Percentiles rank a stretch among this genome's conserved stretches.
Evolutionary conservation across 2,329 filamentous ascomycete species (phyloP).

Genomic region (Ploettnerulaceae sp.): DNA sequence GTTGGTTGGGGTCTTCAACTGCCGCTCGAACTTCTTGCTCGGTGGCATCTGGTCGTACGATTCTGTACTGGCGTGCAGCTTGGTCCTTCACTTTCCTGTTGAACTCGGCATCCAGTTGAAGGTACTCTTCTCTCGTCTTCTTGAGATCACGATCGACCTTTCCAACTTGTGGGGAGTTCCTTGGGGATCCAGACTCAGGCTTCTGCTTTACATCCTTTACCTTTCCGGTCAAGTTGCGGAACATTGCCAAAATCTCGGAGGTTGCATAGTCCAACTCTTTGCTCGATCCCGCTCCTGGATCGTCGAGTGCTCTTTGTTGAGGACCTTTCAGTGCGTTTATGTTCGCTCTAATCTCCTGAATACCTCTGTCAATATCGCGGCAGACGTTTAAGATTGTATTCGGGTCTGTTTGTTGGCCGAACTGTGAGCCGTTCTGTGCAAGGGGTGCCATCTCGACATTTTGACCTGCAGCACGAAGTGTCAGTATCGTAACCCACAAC

Average conservation of each 20-base stretch:
- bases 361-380: slow-evolving; percentile 70
- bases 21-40: slow-evolving; percentile 74
- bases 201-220: slow-evolving; percentile 80
- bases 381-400: slow-evolving; percentile 83
- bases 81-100: slow-evolving; percentile 75
- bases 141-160: slow-evolving; percentile 76
- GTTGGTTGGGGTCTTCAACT: slow-evolving; percentile 63
- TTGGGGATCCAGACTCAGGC: slow-evolving; percentile 65
- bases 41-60: slow-evolving; percentile 76
- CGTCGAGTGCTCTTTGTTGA: slow-evolving; percentile 60
- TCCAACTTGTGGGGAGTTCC: slow-evolving; percentile 76
- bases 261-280: slow-evolving; percentile 69
- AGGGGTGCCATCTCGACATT: slow-evolving; percentile 66
- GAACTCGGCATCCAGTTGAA: slow-evolving; percentile 74
- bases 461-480: slow-evolving; percentile 21
- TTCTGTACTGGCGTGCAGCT: slow-evolving; percentile 84
- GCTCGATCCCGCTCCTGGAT: slow-evolving; percentile 60
- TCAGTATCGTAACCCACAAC: neutral
- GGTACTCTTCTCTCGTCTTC: slow-evolving; percentile 75
- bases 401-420: slow-evolving; percentile 51
- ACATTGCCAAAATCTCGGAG: slow-evolving; percentile 76
- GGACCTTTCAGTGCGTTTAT: slow-evolving; percentile 67
- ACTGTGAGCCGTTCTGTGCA: slow-evolving; percentile 40
- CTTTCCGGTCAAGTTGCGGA: slow-evolving; percentile 72
- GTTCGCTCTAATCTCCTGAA: slow-evolving; percentile 68